These are phyloP conservation scores for Euphorbia lathyris DNA, from an alignment of 345 rosid genomes.

Conservation along the genomic window DNA sequence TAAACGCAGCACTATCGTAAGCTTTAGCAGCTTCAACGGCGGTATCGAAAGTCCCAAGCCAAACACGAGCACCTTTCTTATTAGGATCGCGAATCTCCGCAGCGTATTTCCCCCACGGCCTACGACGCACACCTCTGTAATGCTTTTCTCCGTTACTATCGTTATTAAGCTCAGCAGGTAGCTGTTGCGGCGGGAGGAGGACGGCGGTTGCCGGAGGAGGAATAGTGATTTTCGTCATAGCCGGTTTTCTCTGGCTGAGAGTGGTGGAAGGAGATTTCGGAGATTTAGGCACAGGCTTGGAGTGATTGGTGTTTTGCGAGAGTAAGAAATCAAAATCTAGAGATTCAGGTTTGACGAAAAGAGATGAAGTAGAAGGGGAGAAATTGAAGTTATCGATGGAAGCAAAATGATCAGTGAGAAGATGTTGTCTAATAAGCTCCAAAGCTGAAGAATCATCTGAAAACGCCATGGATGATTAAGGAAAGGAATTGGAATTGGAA, in stretches of 20 bases:
- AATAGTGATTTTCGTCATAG: constrained; percentile 41
- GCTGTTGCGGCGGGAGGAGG: background rate
- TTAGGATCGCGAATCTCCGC: constrained; percentile 94
- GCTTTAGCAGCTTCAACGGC: constrained; percentile 87
- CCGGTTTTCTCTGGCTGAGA: constrained; percentile 64
- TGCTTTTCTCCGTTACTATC: constrained; percentile 38
- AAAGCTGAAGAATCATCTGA: constrained; percentile 41
- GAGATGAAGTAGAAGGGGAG: background rate
- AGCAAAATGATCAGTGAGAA: constrained; percentile 43
- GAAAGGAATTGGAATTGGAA: background rate
- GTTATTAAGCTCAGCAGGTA: background rate
- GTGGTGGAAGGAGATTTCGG: constrained; percentile 27
- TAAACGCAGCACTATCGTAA: constrained; percentile 81
- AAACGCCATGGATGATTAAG: constrained; percentile 18
- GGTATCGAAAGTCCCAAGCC: constrained; percentile 91
- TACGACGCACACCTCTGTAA: constrained; percentile 77
- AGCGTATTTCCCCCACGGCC: constrained; percentile 92
- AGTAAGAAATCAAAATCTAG: constrained; percentile 4
- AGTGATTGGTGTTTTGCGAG: background rate
- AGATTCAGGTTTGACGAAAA: constrained; percentile 8
- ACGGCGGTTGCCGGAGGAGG: constrained; percentile 27
- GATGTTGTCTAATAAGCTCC: constrained; percentile 62
- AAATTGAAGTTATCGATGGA: constrained; percentile 38
- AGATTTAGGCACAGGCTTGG: constrained; percentile 15
- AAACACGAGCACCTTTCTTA: constrained; percentile 70